These are phyloP conservation scores for Dothideomycetes sp. DNA, from an alignment of 2,329 filamentous ascomycete species.

Conservation along the genomic window DNA sequence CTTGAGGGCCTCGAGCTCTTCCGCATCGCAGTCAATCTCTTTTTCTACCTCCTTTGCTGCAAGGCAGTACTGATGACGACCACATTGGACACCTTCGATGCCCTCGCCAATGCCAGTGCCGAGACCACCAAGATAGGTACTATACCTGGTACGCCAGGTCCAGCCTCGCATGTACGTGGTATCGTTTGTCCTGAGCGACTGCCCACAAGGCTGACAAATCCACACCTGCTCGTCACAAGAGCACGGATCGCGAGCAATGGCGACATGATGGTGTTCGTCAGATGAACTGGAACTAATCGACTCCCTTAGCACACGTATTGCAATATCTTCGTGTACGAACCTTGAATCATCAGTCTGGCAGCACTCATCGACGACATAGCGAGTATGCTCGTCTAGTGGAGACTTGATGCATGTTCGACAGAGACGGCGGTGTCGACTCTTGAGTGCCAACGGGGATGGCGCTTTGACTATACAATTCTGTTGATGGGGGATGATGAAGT, in stretches of 20 bases:
- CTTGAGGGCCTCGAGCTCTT: slow-evolving; percentile 49
- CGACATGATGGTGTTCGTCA: background rate
- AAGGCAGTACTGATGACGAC: slow-evolving; percentile 65
- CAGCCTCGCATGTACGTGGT: slow-evolving; percentile 58
- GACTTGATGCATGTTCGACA: slow-evolving; percentile 65
- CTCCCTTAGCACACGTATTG: background rate
- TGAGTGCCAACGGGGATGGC: slow-evolving; percentile 55
- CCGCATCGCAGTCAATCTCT: slow-evolving; percentile 77
- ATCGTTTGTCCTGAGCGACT: slow-evolving; percentile 51
- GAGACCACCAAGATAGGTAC: slow-evolving; percentile 63
- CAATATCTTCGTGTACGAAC: background rate
- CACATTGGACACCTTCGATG: slow-evolving; percentile 78
- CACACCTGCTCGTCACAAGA: slow-evolving; percentile 55
- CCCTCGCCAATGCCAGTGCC: slow-evolving; percentile 84
- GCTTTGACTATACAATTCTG: slow-evolving; percentile 88
- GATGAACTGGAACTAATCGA: background rate
- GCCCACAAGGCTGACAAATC: slow-evolving; percentile 78
- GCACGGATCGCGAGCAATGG: slow-evolving; percentile 39
- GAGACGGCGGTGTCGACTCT: slow-evolving; percentile 68
- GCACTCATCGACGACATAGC: background rate
- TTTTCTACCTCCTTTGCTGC: slow-evolving; percentile 67
- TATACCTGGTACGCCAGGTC: slow-evolving; percentile 82
- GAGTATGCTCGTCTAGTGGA: slow-evolving; percentile 41
- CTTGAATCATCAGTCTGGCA: background rate
- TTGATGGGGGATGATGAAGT: no score